A percentile compares a stretch with the other conserved stretches of the same genome.
Conservation (phyloP, 2,329 filamentous ascomycete species). For the Cordyceps militaris region DNA sequence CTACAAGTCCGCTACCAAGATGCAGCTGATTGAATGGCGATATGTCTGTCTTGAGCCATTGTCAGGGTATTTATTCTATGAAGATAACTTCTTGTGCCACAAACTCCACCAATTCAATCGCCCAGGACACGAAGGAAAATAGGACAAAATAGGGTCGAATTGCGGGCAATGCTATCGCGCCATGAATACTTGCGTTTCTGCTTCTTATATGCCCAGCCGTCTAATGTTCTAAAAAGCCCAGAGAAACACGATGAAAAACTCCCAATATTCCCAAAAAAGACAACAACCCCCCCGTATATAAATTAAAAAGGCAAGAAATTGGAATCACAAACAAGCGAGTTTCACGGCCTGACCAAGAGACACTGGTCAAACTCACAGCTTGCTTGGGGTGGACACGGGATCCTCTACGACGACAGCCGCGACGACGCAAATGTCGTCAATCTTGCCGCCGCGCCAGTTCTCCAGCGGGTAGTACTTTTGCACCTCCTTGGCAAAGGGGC, state of each 20-base stretch:
- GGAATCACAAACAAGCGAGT: not conserved
- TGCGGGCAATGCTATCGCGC: not conserved
- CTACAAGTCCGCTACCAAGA: too few relatives aligned
- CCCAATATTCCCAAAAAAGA: conserved; percentile 1
- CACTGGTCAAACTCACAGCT: conserved; percentile 21
- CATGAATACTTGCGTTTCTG: not conserved
- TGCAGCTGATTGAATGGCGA: not conserved
- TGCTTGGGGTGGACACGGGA: conserved; percentile 23
- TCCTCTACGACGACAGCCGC: conserved; percentile 66
- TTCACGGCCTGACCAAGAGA: too few relatives aligned
- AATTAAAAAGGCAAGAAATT: not conserved
- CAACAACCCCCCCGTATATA: not conserved
- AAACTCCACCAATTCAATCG: not conserved
- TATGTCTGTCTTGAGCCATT: not conserved
- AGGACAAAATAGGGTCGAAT: not conserved
- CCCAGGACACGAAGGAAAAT: not conserved
- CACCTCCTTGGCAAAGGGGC: conserved; percentile 92
- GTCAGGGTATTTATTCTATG: not conserved
- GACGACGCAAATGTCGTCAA: conserved; percentile 90
- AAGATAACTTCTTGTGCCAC: not conserved
- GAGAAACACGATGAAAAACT: not conserved
- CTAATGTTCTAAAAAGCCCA: conserved; percentile 4
- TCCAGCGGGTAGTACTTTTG: conserved; percentile 81
- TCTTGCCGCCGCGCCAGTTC: conserved; percentile 83
- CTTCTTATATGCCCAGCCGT: conserved; percentile 2